These are phyloP conservation scores for Salix brachista DNA, from an alignment of 345 rosid genomes.

Conservation along the genomic window DNA sequence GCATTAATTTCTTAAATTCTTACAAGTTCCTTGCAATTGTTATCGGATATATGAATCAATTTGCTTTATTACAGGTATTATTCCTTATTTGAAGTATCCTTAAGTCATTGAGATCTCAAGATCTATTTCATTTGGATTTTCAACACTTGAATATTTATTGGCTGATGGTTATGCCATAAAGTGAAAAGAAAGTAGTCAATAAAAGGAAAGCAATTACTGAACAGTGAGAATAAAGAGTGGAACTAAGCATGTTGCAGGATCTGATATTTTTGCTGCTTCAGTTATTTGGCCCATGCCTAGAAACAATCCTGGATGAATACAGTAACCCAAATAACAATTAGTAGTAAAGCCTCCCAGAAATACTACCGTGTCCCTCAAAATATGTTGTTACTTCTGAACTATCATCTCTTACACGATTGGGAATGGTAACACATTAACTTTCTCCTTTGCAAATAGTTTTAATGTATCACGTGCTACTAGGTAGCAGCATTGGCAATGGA, in stretches of 20 bases:
- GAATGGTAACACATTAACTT: conserved; percentile 44
- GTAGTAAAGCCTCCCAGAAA: neutral
- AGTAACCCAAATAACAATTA: neutral
- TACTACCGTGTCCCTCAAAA: neutral
- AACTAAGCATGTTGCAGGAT: neutral
- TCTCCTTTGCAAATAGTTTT: conserved; percentile 71
- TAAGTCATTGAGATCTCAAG: neutral
- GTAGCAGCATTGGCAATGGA: conserved; percentile 99
- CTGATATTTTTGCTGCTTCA: neutral
- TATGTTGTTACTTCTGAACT: conserved; percentile 12
- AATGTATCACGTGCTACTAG: conserved; percentile 80
- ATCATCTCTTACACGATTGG: conserved; percentile 23
- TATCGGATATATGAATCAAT: neutral
- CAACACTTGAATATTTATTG: neutral
- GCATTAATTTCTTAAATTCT: neutral
- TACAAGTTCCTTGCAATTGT: neutral
- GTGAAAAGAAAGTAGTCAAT: neutral
- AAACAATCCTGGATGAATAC: neutral
- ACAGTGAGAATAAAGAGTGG: neutral
- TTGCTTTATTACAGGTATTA: neutral
- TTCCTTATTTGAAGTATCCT: neutral
- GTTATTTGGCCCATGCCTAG: neutral
- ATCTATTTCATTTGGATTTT: neutral
- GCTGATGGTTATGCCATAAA: neutral
- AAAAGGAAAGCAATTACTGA: neutral